Evolutionary conservation across 176 grass and related monocot genomes (phyloP).

Genomic region (Dactylis glomerata): DNA sequence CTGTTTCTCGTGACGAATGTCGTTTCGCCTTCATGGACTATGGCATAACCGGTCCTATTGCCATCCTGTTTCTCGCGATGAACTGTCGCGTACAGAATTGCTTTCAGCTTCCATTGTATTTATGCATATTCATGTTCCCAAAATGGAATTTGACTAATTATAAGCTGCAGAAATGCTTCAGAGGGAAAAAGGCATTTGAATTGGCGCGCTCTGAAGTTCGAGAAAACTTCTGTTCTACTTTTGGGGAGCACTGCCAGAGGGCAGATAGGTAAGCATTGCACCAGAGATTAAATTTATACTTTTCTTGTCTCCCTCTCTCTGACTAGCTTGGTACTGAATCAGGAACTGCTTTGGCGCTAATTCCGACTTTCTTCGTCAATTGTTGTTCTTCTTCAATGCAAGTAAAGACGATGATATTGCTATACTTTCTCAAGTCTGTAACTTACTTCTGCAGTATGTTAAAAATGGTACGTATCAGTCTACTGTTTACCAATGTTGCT

Average conservation of each 20-base stretch:
- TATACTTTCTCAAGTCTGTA: constrained; percentile 69
- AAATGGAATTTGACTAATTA: constrained; percentile 65
- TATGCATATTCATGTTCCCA: background rate
- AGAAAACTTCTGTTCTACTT: constrained; percentile 69
- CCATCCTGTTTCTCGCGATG: background rate
- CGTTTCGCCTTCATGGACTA: background rate
- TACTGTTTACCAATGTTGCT: background rate
- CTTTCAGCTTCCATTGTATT: background rate
- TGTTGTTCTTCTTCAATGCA: constrained; percentile 92
- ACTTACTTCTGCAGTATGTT: constrained; percentile 70
- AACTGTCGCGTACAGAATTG: background rate
- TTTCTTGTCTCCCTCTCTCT: constrained; percentile 28
- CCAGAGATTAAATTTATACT: constrained; percentile 3
- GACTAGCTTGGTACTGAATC: constrained; percentile 44
- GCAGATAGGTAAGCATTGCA: constrained; percentile 59
- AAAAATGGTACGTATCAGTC: constrained; percentile 43
- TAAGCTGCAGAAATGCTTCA: constrained; percentile 98
- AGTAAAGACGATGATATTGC: constrained; percentile 63
- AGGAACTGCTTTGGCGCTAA: constrained; percentile 65
- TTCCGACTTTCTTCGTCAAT: constrained; percentile 87
- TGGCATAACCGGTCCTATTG: background rate
- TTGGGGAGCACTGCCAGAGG: constrained; percentile 64
- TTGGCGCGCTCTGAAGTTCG: constrained; percentile 53
- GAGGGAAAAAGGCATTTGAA: constrained; percentile 79
- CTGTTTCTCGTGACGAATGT: too few relatives aligned